Percentiles rank a stretch among this genome's conserved stretches.
Conservation (phyloP, 306 rosid genomes). For the Crotalaria pallida region DNA sequence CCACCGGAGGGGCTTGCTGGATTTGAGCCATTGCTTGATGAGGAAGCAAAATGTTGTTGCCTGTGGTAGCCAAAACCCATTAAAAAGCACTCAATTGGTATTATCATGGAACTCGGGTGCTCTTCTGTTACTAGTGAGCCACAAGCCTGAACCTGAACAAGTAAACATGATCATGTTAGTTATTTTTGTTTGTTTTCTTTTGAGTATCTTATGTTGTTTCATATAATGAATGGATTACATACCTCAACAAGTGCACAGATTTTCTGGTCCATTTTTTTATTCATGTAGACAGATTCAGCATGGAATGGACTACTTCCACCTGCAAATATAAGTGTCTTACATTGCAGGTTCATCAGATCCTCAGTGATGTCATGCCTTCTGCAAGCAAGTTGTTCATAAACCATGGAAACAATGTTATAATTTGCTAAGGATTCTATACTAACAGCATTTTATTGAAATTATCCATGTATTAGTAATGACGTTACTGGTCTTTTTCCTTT, state of each 20-base stretch:
- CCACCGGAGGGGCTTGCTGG: slow-evolving; percentile 49
- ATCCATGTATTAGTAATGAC: no score
- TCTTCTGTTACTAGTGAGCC: slow-evolving; percentile 90
- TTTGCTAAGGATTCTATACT: background rate
- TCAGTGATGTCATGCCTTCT: slow-evolving; percentile 70
- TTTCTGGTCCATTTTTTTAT: slow-evolving; percentile 45
- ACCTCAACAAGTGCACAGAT: slow-evolving; percentile 79
- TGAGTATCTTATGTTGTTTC: background rate
- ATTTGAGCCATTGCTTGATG: slow-evolving; percentile 55
- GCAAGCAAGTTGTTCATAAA: slow-evolving; percentile 26
- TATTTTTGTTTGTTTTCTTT: background rate
- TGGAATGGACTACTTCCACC: slow-evolving; percentile 81
- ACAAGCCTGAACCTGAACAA: slow-evolving; percentile 67
- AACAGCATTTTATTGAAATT: background rate
- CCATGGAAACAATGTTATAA: background rate
- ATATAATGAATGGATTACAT: slow-evolving; percentile 3
- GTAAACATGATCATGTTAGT: background rate
- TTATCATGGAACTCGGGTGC: slow-evolving; percentile 70
- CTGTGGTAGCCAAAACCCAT: slow-evolving; percentile 67
- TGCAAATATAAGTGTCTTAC: slow-evolving; percentile 79
- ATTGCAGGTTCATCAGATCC: slow-evolving; percentile 57
- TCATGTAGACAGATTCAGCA: slow-evolving; percentile 68
- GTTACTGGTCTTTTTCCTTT: no score
- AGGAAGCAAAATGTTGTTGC: slow-evolving; percentile 38
- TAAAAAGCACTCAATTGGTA: slow-evolving; percentile 66